Base-by-base conservation (phyloP, 139 green algal genomes). In the Spirogloea muscicola region DNA sequence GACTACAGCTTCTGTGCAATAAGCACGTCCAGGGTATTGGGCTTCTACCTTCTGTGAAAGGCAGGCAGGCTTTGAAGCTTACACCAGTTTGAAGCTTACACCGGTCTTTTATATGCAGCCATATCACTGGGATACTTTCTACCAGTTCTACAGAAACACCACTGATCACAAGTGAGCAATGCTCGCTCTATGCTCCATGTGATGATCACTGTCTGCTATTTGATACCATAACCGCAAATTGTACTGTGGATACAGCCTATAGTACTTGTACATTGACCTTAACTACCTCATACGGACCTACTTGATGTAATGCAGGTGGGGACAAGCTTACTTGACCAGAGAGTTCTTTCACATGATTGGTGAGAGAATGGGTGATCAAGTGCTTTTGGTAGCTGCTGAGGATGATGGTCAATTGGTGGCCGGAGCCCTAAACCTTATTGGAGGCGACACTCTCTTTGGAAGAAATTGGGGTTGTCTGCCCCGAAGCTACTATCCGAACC, bases 401-500 rank as follows among this genome's bases (percentile, higher is more conserved):
- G 68, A 61, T 5, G 46, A 51, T 16, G 68, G 75, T n/a, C 4
- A 57, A 27, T 43, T 87, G 6, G 84, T 96, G 25, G 92, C 91
- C 6, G 92, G 76, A 0, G 92, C 92, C 0, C 83, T 97, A 16
- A 97, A 97, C 80, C 82, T 97, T 2, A 75, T 94, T 7, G 92
- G 92, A 48, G 87, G 77, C 5, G 72, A 97, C 41, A 82, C 86
- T 2, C 76, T 97, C 3, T 96, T 82, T 78, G 92, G 92, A 36
- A 79, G 92, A 43, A 95, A 96, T 84, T 97, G 93, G 91, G 93
- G 92, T 46, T 90, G 86, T 74, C 5, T 39, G 10, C 63, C 63
- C 9, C 49, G 37, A 7, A 77, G 66, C 34, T 84, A 88, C 10
- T 67, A 87, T 67, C 84, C 86, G 55, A 69, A 89, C 68, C 86